Base-by-base conservation (phyloP, 1,284 basidiomycete genomes). In the Cutaneotrichosporon mucoides region DNA sequence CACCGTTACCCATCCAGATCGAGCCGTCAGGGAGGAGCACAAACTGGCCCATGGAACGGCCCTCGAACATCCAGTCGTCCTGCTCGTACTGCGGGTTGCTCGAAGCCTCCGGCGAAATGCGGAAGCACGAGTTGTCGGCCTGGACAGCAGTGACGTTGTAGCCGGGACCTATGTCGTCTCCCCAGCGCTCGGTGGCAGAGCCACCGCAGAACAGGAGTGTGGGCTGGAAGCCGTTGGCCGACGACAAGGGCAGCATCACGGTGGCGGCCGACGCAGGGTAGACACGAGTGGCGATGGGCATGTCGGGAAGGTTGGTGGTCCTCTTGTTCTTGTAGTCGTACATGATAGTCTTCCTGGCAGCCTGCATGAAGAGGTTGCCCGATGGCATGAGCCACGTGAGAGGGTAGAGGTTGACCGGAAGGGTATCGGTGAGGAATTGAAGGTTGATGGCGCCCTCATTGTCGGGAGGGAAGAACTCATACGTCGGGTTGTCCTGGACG, bases 241-340 rank as follows among this genome's bases (percentile, higher is more conserved):
- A 86, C 4, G 90, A 89, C 43, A 97, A 81, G 1, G 94, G 93
- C 6, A 95, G 80, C 90, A 97, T 92, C 54, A 88, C 89, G 1
- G 85, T 86, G 8, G 89, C 93, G 57, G 88, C 93, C 1, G 92
- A 94, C 0, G 90, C 93, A 43, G 94, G 94, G 80, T 97, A 97
- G 37, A 94, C 90, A 58, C 91, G 88, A 46, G 85, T 83, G 54
- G 92, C 85, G 58, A 82, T 72, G 34, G 81, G 80, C 69, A 81
- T 81, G 62, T 80, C 75, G 46, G 73, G 70, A 5, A 79, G 68
- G 53, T 72, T 55, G 51, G 71, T 76, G 9, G 65, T 68, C 12
- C 59, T 50, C 58, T 71, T 63, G 11, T 81, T 82, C 57, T 84
- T 82, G 87, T 86, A 59, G 86, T 94, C 71, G 83, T 80, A 83